Evolutionary conservation across 371 early-diverging fungal genomes (phyloP).

Genomic region (Mortierella sp.): DNA sequence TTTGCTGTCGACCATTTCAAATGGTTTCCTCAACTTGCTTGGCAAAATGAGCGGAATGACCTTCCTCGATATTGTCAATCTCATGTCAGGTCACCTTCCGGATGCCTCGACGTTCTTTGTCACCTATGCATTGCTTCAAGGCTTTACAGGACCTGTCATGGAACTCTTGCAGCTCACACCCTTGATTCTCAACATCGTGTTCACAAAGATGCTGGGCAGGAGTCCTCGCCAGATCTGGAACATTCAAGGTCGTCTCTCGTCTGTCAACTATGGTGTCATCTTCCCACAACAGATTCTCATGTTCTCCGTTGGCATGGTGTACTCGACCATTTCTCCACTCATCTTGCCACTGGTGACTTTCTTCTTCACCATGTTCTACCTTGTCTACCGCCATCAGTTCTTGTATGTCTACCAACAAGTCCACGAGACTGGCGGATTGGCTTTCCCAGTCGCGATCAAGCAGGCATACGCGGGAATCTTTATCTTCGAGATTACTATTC

Average conservation of each 20-base stretch:
- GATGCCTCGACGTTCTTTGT: slow-evolving; percentile 81
- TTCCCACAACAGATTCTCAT: slow-evolving; percentile 60
- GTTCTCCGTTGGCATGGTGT: slow-evolving; percentile 69
- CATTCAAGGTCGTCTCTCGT: slow-evolving; percentile 58
- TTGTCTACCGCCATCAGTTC: slow-evolving; percentile 86
- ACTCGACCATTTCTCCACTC: slow-evolving; percentile 84
- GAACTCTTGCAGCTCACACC: slow-evolving; percentile 76
- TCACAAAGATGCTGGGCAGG: slow-evolving; percentile 68
- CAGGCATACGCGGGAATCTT: slow-evolving; percentile 78
- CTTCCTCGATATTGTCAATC: slow-evolving; percentile 55
- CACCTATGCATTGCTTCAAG: slow-evolving; percentile 81
- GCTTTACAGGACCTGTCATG: slow-evolving; percentile 71
- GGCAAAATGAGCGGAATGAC: slow-evolving; percentile 57
- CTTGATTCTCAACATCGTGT: slow-evolving; percentile 69
- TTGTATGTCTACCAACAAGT: slow-evolving; percentile 75
- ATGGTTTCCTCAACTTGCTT: slow-evolving; percentile 67
- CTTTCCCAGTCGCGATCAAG: slow-evolving; percentile 73
- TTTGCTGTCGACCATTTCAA: slow-evolving; percentile 78
- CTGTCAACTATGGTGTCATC: slow-evolving; percentile 60
- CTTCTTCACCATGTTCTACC: slow-evolving; percentile 78
- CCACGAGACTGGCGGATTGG: slow-evolving; percentile 74
- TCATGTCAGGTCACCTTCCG: slow-evolving; percentile 71
- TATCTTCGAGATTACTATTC: slow-evolving; percentile 74
- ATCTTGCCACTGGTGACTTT: slow-evolving; percentile 79
- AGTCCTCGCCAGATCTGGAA: slow-evolving; percentile 80